These are phyloP conservation scores for Pythium graminicola DNA, from an alignment of 352 stramenopile genomes.

Conservation along the genomic window DNA sequence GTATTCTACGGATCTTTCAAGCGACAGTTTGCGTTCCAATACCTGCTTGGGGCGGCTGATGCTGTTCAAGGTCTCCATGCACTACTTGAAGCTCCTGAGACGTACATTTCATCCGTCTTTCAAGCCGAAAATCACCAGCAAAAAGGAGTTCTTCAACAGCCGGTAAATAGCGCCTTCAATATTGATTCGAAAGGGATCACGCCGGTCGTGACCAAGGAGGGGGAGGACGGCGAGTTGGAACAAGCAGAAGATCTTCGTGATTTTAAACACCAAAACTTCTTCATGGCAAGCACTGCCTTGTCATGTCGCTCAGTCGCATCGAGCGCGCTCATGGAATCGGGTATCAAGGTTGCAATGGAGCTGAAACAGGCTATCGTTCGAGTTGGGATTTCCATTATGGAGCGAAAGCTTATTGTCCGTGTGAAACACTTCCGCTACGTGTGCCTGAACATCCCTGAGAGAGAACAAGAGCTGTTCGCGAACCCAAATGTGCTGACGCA, in stretches of 20 bases:
- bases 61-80: constrained; percentile 93
- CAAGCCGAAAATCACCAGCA: constrained; percentile 55
- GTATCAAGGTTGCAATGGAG: constrained; percentile 93
- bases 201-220: constrained; percentile 20
- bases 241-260: constrained; percentile 31
- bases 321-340: constrained; percentile 85
- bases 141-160: constrained; percentile 28
- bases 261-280: constrained; percentile 79
- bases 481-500: constrained; percentile 92
- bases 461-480: constrained; percentile 87
- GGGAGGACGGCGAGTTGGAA: constrained; percentile 17
- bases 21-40: constrained; percentile 92
- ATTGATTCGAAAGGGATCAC: constrained; percentile 33
- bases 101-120: constrained; percentile 58
- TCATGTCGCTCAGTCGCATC: constrained; percentile 62
- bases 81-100: constrained; percentile 87
- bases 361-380: constrained; percentile 92
- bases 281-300: constrained; percentile 63
- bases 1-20: constrained; percentile 96
- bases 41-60: constrained; percentile 92
- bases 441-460: constrained; percentile 84
- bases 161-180: constrained; percentile 35
- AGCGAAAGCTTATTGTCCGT: constrained; percentile 91
- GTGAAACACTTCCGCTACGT: constrained; percentile 97
- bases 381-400: constrained; percentile 93